Base-by-base conservation (phyloP, 208 protist species). In the Wallacemonas sp. region DNA sequence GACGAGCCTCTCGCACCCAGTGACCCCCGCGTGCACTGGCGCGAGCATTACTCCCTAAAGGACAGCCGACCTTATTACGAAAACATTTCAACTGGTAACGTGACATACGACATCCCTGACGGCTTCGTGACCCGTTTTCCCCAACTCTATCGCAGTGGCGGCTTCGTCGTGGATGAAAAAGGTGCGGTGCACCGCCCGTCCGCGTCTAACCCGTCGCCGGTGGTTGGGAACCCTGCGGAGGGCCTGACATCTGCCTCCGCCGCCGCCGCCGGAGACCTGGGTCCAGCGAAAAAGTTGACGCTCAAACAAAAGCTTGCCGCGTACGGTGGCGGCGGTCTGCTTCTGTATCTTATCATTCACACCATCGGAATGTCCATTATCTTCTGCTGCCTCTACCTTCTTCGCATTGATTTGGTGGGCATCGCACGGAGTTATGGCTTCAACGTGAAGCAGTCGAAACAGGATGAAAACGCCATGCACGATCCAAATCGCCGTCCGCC, bases 331-430 rank as follows among this genome's bases (percentile, higher is more conserved):
- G 88, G 82, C 26, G 88, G 88, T 1, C 56, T 94, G 24, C 68
- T 94, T 44, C 79, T 82, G 68, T 94, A 94, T 62, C 71, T 91
- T 26, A 91, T 94, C 60, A 49, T 94, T 30, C 88, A 94, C 68
- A 89, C 79, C 47, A 51, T 78, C 15, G 64, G 72, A 56, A 62
- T 91, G 21, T 58, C 42, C 4, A 51, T 61, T 33, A 77, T 94
- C 39, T 94, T 94, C 66, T 74, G 76, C 54, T 82, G 74, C 24
- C 62, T 94, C 15, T 94, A 91, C 42, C 68, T 91, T 47, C 79
- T 91, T 44, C 68, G 72, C 49, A 82, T 91, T 65, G 88, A 94
- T 39, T 45, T 94, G 33, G 72, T 88, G 26, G 75, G 61, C 6
- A 60, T 90, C 21, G 85, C 82, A 27, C 75, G 79, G 3, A 84